These are phyloP conservation scores for Beauveria asiatica DNA, from an alignment of 2,329 filamentous ascomycete genomes.

Conservation along the genomic window DNA sequence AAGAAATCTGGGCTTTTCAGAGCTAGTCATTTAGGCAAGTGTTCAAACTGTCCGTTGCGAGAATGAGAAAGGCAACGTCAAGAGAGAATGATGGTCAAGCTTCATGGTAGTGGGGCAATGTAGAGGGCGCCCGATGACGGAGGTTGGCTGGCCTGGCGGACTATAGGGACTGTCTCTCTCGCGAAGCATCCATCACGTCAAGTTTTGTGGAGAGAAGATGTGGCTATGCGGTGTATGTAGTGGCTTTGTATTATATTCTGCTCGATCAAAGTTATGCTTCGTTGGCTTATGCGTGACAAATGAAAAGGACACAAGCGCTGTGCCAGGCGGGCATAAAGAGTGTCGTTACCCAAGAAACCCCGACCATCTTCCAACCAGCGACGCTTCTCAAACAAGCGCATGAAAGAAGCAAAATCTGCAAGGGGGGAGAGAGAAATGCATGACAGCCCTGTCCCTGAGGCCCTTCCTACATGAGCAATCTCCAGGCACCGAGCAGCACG, in stretches of 20 bases:
- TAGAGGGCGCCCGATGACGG: slow-evolving; percentile 6
- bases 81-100: not conserved
- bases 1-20: slow-evolving; percentile 27
- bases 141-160: not conserved
- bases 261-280: not conserved
- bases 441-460: not conserved
- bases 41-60: not conserved
- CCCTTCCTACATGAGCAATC: slow-evolving; percentile 50
- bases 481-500: slow-evolving; percentile 60
- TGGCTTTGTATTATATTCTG: not conserved
- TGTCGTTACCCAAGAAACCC: not conserved
- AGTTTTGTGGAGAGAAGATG: not conserved
- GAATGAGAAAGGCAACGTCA: not conserved
- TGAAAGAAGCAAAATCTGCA: not conserved
- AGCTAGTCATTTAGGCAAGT: not conserved
- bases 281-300: not conserved
- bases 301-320: not conserved
- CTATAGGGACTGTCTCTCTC: not conserved
- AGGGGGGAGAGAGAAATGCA: not conserved
- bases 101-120: slow-evolving; percentile 4
- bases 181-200: not conserved
- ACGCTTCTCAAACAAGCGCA: not conserved
- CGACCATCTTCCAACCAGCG: not conserved
- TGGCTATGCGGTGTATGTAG: not conserved
- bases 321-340: not conserved